Base-by-base conservation (phyloP, 2,329 filamentous ascomycete genomes). In the Fusarium siculi region DNA sequence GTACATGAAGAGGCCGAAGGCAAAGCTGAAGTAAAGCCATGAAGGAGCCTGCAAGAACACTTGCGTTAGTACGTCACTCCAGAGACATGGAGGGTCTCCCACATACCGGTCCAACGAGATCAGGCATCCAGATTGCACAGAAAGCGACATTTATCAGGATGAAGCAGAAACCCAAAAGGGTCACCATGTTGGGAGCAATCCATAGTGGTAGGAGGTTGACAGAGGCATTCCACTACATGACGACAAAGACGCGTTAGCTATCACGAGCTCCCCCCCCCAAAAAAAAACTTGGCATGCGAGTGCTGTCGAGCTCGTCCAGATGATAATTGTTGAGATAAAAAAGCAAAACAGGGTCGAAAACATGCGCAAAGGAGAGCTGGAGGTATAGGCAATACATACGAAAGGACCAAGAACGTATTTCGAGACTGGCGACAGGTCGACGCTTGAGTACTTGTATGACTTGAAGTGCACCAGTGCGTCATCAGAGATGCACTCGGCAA, bases 141-240 rank as follows among this genome's bases (percentile, higher is more conserved):
- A 91, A 79, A 28, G 85, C 88, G 68, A 99, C 90, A 81, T 99
- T 98, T 68, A 85, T 91, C 58, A 99, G 85, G 77, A 99, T 97
- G 86, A 96, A 98, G 84, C 93, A 91, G 88, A 98, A 99, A 66
- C 96, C 96, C 53, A 98, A 84, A 30, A 99, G 87, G 74, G 96
- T 99, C 67, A 99, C 96, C 91, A 98, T 96, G 81, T 99, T 99
- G 39, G 96, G 96, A 34, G 96, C 96, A 61, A 99, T 89, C 95
- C 96, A 99, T 90, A 98, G 85, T 73, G 96, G 96, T 78, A 99
- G 85, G 46, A 98, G 84, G 81, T 97, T 91, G 77, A 98, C 96
- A 77, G 95, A 95, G 74, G 91, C 94, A 89, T 98, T 98, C 96
- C 96, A 99, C 96, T 98, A 83, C 79, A 77, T 53, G 55, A 56